Percentiles rank a stretch among this genome's conserved stretches.
phyloP scores from a whole-genome alignment of 768 basidiomycete genomes.

The Kwoniella pini region DNA sequence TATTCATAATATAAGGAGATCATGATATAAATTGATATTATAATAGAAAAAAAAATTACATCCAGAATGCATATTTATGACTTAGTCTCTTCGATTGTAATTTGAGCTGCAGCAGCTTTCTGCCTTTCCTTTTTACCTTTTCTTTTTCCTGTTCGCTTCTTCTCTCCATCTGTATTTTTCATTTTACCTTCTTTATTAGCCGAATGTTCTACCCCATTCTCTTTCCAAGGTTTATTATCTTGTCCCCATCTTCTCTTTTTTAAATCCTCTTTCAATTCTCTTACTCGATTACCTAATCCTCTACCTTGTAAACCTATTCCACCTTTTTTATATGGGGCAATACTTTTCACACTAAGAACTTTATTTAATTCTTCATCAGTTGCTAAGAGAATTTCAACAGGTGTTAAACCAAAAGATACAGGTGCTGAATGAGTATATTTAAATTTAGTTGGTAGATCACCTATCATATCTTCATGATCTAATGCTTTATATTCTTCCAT shows the following conservation, averaged over 20 bases:
- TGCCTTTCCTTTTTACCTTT: conserved; percentile 55
- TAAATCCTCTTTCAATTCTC: conserved; percentile 71
- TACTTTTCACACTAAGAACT: conserved; percentile 82
- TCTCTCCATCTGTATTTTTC: conserved; percentile 12
- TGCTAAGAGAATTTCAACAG: conserved; percentile 85
- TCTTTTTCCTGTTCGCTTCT: conserved; percentile 42
- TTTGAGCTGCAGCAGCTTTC: conserved; percentile 15
- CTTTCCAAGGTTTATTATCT: conserved; percentile 22
- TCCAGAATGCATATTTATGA: no score
- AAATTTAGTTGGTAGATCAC: conserved; percentile 87
- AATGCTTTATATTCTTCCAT: conserved; percentile 88
- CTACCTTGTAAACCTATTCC: conserved; percentile 47
- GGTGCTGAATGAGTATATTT: conserved; percentile 70
- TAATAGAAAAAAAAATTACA: no score
- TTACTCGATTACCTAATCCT: conserved; percentile 65
- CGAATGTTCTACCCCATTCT: background rate
- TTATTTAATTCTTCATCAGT: conserved; percentile 91
- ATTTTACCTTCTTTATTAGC: conserved; percentile 23
- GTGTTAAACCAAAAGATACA: conserved; percentile 68
- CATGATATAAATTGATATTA: no score
- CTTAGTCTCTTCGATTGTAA: no score
- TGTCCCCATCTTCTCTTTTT: conserved; percentile 56
- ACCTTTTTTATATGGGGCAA: conserved; percentile 81
- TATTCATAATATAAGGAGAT: no score
- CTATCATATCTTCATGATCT: conserved; percentile 95